phyloP scores from a whole-genome alignment of 495 filamentous ascomycete genomes.

The Sporormia fimetaria region DNA sequence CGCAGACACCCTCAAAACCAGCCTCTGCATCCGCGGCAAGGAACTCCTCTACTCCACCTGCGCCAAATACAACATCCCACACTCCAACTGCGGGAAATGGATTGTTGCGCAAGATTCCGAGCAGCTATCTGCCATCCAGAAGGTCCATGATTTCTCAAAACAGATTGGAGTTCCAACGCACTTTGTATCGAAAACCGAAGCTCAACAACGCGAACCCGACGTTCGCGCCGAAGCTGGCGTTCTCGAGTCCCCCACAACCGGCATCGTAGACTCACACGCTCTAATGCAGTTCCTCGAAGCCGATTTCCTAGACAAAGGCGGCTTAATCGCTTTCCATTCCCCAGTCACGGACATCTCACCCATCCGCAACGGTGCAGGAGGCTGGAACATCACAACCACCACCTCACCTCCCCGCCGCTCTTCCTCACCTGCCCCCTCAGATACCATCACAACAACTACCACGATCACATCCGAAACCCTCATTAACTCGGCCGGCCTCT shows the following conservation, averaged over 20 bases:
- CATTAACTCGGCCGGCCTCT: constrained; percentile 77
- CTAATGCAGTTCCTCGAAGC: constrained; percentile 73
- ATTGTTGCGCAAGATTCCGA: constrained; percentile 71
- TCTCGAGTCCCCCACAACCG: constrained; percentile 71
- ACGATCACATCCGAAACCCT: constrained; percentile 60
- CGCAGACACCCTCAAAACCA: constrained; percentile 61
- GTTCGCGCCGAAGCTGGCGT: constrained; percentile 60
- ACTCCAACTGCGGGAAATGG: constrained; percentile 80
- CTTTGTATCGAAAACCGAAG: constrained; percentile 53
- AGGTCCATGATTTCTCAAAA: constrained; percentile 54
- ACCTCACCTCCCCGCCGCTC: too few species aligned
- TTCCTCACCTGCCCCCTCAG: too few species aligned
- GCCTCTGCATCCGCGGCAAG: constrained; percentile 67
- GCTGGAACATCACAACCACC: constrained; percentile 47
- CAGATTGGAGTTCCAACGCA: constrained; percentile 60
- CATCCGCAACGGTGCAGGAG: constrained; percentile 36
- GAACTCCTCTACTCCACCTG: constrained; percentile 73
- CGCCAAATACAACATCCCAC: constrained; percentile 49
- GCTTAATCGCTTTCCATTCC: constrained; percentile 56
- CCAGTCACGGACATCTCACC: constrained; percentile 49
- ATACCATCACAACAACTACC: constrained; percentile 32
- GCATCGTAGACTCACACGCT: constrained; percentile 79
- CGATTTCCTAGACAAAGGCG: constrained; percentile 64
- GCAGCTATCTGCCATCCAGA: constrained; percentile 55
- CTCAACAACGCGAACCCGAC: constrained; percentile 53